Conservation (phyloP, 176 grass and related monocot genomes). For the Hordeum vulgare region MorexV3_pseudomolecules_assembly NC_058522.1:556535501-556536000, state of each 20-base stretch:
- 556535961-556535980: conserved; percentile 92
- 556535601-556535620: conserved; percentile 79
- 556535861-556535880: background rate
- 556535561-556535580: background rate
- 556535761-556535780: conserved; percentile 77
- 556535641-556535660: conserved; percentile 36
- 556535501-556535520: background rate
- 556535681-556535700: too few species aligned
- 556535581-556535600: conserved; percentile 72
- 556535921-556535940: conserved; percentile 28
- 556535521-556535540: background rate
- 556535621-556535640: conserved; percentile 88
- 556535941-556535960: conserved; percentile 67
- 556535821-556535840: conserved; percentile 89
- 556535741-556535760: background rate
- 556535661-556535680: too few species aligned
- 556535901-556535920: background rate
- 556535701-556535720: background rate
- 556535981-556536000: conserved; percentile 50
- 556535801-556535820: conserved; percentile 69
- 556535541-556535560: background rate
- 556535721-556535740: background rate
- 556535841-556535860: conserved; percentile 40
- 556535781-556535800: conserved; percentile 63
- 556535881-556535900: background rate